Evolutionary conservation across 176 grass and related monocot genomes (phyloP), one percentile per base, ranked within the genome.

Genomic region (Carex scoparia): DNA sequence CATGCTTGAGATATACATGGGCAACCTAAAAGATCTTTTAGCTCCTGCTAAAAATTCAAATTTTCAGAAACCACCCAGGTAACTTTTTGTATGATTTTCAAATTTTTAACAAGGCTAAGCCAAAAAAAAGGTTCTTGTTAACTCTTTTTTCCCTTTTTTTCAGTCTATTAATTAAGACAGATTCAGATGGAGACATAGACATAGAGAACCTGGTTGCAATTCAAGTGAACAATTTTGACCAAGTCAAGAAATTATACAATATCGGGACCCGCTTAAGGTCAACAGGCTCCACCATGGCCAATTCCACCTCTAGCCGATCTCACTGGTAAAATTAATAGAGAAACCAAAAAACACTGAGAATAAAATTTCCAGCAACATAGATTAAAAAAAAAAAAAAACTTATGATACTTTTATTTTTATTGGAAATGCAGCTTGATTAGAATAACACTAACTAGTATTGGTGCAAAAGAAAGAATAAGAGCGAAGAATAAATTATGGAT

Each of bases 1-100:
- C 58, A 98, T 98, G 95, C 93, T 98, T 3, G 95, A 98, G 88
- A 98, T 98, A 89, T 95, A 98, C 59, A 98, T 93, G 93, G 93
- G 95, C 72, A 93, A 88, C 79, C 79, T 98, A 81, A 88, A 88
- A 92, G 95, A 98, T 84, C 84, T 98, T 54, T 87, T 95, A 76
- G 89, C 86, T 88, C 85, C 89, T 83, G 87, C 78, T 61, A 90
- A 89, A 35, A 87, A 65, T 32, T 80, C 87, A 13, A 89, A 74
- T 27, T 57, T 93, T 72, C 92, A 87, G 62, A 94, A 98, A 84
- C 82, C 65, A 40, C 92, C 92, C 69, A 65, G 89, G 95, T 98
- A 89, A 89, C 37, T 12, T 61, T 55, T 55, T 74, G 9, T 63
- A 66, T 69, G 82, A 57, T 42, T 81, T 65, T 68, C 51, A 10